phyloP scores from a whole-genome alignment of 192 early-diverging fungal genomes.

The Rhizophagus prolifer region DNA sequence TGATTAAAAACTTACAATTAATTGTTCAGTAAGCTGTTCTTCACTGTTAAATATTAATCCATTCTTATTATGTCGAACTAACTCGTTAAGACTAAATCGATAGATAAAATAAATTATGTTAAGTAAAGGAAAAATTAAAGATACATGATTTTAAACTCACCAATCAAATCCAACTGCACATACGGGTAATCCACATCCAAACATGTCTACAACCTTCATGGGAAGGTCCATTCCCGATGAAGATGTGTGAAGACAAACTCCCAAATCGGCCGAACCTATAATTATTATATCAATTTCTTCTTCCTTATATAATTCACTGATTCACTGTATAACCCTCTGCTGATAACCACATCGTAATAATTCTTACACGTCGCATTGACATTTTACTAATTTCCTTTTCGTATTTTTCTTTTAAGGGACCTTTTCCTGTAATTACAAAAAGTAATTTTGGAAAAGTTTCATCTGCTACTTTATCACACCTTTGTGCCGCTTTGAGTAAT shows the following conservation, averaged over 20 bases:
- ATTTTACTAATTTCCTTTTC: slow-evolving; percentile 60
- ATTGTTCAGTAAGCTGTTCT: slow-evolving; percentile 11
- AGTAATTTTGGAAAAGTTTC: slow-evolving; percentile 55
- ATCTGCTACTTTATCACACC: slow-evolving; percentile 49
- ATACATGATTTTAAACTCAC: slow-evolving; percentile 11
- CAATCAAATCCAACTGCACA: slow-evolving; percentile 54
- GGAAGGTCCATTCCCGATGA: slow-evolving; percentile 94
- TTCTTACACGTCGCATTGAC: slow-evolving; percentile 50
- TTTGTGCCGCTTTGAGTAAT: slow-evolving; percentile 64
- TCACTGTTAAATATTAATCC: slow-evolving; percentile 23
- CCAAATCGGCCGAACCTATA: slow-evolving; percentile 86
- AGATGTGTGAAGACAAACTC: slow-evolving; percentile 90
- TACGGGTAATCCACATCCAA: slow-evolving; percentile 92
- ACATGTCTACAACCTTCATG: slow-evolving; percentile 99
- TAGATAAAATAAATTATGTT: no score
- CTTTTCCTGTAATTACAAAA: slow-evolving; percentile 92
- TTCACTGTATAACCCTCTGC: no score
- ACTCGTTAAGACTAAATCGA: slow-evolving; percentile 14
- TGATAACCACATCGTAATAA: slow-evolving; percentile 81
- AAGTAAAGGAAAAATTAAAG: not conserved
- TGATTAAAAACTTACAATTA: slow-evolving; percentile 20
- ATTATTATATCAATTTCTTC: not conserved
- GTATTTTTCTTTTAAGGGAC: slow-evolving; percentile 74
- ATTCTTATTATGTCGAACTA: slow-evolving; percentile 25
- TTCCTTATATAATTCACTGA: not conserved